Percentiles rank a stretch among this genome's conserved stretches.
Conservation (phyloP, 495 filamentous ascomycete species). For the Aspergillus sclerotioniger region DNA sequence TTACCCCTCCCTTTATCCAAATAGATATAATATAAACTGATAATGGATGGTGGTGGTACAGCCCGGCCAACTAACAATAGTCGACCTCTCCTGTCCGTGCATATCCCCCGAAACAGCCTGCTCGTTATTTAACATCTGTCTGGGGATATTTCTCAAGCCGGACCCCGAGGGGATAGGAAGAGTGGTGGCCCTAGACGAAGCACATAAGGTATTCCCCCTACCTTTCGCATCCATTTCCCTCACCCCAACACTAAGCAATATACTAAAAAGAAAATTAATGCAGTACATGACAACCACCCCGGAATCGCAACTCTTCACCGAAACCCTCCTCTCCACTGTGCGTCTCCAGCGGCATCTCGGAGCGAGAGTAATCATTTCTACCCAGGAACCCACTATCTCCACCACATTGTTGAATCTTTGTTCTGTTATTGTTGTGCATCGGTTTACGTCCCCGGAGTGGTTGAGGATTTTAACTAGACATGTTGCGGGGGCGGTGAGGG, state of each 20-base stretch:
- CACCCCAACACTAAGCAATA: not conserved
- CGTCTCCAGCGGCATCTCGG: conserved; percentile 69
- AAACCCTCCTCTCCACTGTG: conserved; percentile 62
- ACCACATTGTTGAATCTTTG: conserved; percentile 66
- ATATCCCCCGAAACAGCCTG: conserved; percentile 65
- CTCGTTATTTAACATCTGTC: conserved; percentile 65
- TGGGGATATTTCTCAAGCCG: conserved; percentile 59
- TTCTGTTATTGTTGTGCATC: conserved; percentile 71
- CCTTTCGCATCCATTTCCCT: not conserved
- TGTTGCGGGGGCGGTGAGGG: conserved; percentile 46
- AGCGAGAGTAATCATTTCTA: conserved; percentile 66
- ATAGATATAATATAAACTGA: too few species aligned
- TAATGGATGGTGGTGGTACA: too few species aligned
- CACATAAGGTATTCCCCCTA: conserved; percentile 48
- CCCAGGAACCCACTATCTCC: conserved; percentile 77
- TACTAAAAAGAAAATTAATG: not conserved
- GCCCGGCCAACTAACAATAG: conserved; percentile 63
- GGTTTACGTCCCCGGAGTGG: conserved; percentile 73
- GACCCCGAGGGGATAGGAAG: conserved; percentile 30
- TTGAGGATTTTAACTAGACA: conserved; percentile 58
- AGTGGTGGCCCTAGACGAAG: conserved; percentile 59
- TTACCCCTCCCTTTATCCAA: not conserved
- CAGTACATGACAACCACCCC: conserved; percentile 50
- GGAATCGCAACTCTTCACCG: conserved; percentile 53
- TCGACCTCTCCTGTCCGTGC: conserved; percentile 74